Evolutionary conservation across 2,329 filamentous ascomycete species (phyloP).

Genomic region (Incumbomyces delicatus): DNA sequence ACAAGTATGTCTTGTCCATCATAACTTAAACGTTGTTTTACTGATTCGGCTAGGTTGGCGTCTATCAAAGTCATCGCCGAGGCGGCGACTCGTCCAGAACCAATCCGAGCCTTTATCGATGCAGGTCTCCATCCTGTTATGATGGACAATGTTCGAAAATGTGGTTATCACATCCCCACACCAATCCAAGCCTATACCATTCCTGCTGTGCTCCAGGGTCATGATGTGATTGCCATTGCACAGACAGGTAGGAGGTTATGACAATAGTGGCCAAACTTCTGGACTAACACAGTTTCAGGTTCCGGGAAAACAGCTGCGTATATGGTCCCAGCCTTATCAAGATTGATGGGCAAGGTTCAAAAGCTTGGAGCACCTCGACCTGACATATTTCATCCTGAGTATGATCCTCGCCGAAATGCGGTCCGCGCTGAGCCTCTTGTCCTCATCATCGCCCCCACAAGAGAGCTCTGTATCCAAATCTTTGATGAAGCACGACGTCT

Average conservation of each 20-base stretch:
- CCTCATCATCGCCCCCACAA: constrained; percentile 72
- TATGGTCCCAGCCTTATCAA: constrained; percentile 76
- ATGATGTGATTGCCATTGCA: constrained; percentile 79
- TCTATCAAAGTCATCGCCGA: constrained; percentile 43
- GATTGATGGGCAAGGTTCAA: constrained; percentile 91
- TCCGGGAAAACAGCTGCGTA: constrained; percentile 96
- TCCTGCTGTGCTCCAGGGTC: constrained; percentile 63
- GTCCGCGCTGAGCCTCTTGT: constrained; percentile 79
- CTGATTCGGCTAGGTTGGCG: constrained; percentile 28
- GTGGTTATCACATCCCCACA: constrained; percentile 63
- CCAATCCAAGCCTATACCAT: constrained; percentile 81
- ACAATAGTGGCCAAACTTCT: background rate
- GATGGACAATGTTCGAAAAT: constrained; percentile 64
- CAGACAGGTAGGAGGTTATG: constrained; percentile 64
- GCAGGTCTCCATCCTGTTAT: constrained; percentile 80
- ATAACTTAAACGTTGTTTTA: background rate
- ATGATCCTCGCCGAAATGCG: constrained; percentile 40
- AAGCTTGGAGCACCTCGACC: constrained; percentile 73
- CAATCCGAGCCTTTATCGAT: constrained; percentile 55
- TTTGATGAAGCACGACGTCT: constrained; percentile 89
- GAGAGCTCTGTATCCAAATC: constrained; percentile 87
- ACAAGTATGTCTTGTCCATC: constrained; percentile 40
- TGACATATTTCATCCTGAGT: constrained; percentile 42
- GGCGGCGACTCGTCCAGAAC: constrained; percentile 37
- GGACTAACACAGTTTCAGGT: constrained; percentile 43